These are phyloP conservation scores for Tricholoma terreum DNA, from an alignment of 768 basidiomycete genomes.

Conservation along the genomic window DNA sequence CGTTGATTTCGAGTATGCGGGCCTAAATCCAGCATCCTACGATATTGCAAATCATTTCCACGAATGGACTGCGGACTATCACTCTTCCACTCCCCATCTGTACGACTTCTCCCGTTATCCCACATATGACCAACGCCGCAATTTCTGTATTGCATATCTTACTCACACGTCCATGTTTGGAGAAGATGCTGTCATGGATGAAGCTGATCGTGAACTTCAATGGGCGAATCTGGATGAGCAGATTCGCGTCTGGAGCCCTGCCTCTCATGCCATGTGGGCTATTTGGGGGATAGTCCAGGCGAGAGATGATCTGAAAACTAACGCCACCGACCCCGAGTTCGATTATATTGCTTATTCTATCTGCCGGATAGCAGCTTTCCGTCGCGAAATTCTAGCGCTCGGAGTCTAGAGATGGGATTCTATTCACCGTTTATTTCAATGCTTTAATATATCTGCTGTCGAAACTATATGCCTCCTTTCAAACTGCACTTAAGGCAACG, in stretches of 20 bases:
- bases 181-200: slow-evolving; percentile 27
- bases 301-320: slow-evolving; percentile 63
- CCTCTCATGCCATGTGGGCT: slow-evolving; percentile 90
- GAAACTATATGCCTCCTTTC: too few relatives aligned
- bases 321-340: slow-evolving; percentile 69
- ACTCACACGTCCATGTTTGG: slow-evolving; percentile 40
- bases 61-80: slow-evolving; percentile 96
- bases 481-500: slow-evolving; percentile 3
- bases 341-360: slow-evolving; percentile 85
- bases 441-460: too few relatives aligned
- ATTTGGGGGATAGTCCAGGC: slow-evolving; percentile 95
- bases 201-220: slow-evolving; percentile 39
- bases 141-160: slow-evolving; percentile 87
- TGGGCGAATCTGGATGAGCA: slow-evolving; percentile 68
- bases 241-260: slow-evolving; percentile 85
- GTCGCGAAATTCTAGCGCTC: slow-evolving; percentile 49
- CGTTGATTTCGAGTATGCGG: slow-evolving; percentile 97
- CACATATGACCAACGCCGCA: slow-evolving; percentile 61
- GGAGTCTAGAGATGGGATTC: slow-evolving; percentile 30
- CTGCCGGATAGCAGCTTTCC: slow-evolving; percentile 64
- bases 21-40: slow-evolving; percentile 87
- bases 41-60: slow-evolving; percentile 98
- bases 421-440: not conserved
- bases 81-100: slow-evolving; percentile 62
- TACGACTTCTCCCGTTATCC: slow-evolving; percentile 71